Evolutionary conservation across 2,329 filamentous ascomycete genomes (phyloP), one percentile per base, ranked within the genome.

Genomic region (Hypoxylon sp.): DNA sequence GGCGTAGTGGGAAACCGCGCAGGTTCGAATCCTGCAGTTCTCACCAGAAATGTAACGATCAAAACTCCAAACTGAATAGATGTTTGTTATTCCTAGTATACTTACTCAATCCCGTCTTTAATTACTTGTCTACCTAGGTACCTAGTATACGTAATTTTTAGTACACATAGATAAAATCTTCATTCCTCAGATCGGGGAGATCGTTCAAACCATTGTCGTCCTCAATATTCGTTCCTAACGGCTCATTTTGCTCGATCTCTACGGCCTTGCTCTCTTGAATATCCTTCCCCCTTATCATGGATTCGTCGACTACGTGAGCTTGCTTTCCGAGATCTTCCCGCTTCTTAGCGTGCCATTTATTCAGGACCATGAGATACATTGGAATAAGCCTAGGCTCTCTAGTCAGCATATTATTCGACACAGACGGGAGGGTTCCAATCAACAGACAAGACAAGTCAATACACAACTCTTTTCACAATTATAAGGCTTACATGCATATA

Each of bases 101-200:
- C 19, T 22, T 19, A 54, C 39, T 42, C 5, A n/a, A 10, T 42
- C 19, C 9, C 8, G 11, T 8, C 17, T 42, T 42, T 17, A 19
- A 22, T 42, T 8, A n/a, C 14, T 42, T 22, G 19, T 22, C 19
- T 22, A 22, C 19, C 19, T 44, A 8, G 14, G 1, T 22, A 22
- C 19, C 19, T 44, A 8, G 14, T 19, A 42, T 62, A 29, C 11
- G 11, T 29, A 50, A 2, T 35, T 11, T 19, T 39, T 66, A 77
- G 35, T 76, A 77, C 5, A 77, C 75, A 39, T 78, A 91, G 14
- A 90, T 84, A 79, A 92, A 92, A 73, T 92, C 89, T 63, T 92
- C 88, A 72, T 92, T 92, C 80, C 89, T 80, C 19, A 85, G 79
- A 76, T 92, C 90, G 0, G 90, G 91, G 71, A 91, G 71, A 78